These are phyloP conservation scores for Inga leiocalycina DNA, from an alignment of 306 rosid species.

Conservation along the genomic window DNA sequence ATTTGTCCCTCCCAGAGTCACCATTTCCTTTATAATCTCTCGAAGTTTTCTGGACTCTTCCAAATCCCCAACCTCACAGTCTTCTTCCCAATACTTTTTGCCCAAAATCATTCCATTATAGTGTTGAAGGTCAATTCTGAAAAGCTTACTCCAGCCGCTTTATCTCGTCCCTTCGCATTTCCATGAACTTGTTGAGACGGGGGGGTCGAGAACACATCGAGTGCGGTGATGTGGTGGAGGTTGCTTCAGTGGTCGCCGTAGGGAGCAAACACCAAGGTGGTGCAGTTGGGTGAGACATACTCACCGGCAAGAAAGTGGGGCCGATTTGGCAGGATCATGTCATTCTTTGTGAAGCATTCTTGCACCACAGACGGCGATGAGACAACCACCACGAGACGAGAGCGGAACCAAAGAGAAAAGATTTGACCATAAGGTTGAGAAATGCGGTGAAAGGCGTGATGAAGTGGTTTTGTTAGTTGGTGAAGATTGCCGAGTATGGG, in stretches of 20 bases:
- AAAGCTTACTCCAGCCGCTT: neutral
- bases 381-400: neutral
- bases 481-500: neutral
- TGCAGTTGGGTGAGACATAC: neutral
- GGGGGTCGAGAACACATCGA: constrained; percentile 52
- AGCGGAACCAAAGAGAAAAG: neutral
- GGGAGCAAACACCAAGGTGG: constrained; percentile 1
- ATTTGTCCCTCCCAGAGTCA: too few relatives aligned
- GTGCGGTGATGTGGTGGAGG: constrained; percentile 57
- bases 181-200: constrained; percentile 31
- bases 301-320: neutral
- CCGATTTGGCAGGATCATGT: neutral
- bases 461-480: neutral
- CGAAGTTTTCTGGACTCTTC: constrained; percentile 33
- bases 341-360: neutral
- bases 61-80: constrained; percentile 22
- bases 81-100: constrained; percentile 41
- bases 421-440: neutral
- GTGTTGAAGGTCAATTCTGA: constrained; percentile 48
- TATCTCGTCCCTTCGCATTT: constrained; percentile 36
- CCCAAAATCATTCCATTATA: constrained; percentile 58
- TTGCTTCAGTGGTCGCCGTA: constrained; percentile 76
- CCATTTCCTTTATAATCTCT: neutral
- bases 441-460: neutral
- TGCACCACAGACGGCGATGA: neutral